Conservation (phyloP, 345 rosid genomes). For the Eucalyptus guilfoylei region DNA sequence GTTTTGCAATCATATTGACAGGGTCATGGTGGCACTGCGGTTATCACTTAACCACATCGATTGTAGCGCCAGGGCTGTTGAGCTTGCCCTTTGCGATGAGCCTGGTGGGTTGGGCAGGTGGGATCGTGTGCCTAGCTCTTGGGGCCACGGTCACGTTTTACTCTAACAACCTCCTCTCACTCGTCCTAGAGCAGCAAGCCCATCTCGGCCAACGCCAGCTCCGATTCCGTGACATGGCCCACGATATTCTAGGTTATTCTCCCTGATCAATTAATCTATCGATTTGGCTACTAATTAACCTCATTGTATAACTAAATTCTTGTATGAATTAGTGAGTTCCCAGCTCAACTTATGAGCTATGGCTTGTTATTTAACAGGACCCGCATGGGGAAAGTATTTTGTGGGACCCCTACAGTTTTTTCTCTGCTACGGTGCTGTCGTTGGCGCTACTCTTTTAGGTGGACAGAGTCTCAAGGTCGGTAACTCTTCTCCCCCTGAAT, state of each 20-base stretch:
- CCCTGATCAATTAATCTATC: neutral
- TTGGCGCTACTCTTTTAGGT: conserved; percentile 24
- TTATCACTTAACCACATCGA: conserved; percentile 27
- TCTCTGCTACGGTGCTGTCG: conserved; percentile 42
- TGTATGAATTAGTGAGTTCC: neutral
- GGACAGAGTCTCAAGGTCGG: conserved; percentile 49
- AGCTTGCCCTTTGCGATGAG: conserved; percentile 16
- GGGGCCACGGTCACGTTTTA: conserved; percentile 11
- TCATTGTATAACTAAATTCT: neutral
- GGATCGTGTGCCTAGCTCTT: neutral
- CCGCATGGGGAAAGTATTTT: conserved; percentile 34
- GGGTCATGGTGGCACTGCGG: conserved; percentile 28
- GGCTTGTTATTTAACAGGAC: conserved; percentile 14
- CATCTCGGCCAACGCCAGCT: conserved; percentile 9
- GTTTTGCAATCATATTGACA: neutral
- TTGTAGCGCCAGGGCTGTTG: conserved; percentile 13
- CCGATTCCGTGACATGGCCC: conserved; percentile 21
- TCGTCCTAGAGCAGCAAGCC: conserved; percentile 23
- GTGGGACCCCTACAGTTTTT: conserved; percentile 46
- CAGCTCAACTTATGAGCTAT: neutral
- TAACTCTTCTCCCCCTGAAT: neutral
- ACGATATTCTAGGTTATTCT: conserved; percentile 6
- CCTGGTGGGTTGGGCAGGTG: conserved; percentile 15
- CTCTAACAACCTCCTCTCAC: conserved; percentile 20
- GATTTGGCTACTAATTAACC: neutral